A percentile compares a stretch with the other conserved stretches of the same genome.
These are phyloP conservation scores for Fraxinus ornus DNA, from an alignment of 305 asterid genomes.

Conservation along the genomic window DNA sequence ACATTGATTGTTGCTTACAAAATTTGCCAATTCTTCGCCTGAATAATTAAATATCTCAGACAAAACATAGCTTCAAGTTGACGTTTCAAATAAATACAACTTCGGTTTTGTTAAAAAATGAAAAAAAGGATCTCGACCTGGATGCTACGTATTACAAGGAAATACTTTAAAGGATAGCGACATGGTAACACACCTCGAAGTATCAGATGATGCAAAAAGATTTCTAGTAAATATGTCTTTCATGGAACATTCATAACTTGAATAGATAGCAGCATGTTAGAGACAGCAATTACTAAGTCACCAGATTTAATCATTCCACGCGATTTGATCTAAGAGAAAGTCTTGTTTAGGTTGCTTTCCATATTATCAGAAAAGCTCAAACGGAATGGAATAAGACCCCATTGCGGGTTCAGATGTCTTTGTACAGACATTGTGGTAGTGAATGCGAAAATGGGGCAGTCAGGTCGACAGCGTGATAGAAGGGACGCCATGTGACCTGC, in stretches of 20 bases:
- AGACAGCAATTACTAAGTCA: constrained; percentile 86
- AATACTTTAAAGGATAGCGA: not conserved
- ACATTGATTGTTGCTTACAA: constrained; percentile 5
- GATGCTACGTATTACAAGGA: constrained; percentile 20
- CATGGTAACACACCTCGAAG: not conserved
- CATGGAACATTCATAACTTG: constrained; percentile 96
- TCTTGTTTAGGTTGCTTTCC: constrained; percentile 93
- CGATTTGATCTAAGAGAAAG: constrained; percentile 81
- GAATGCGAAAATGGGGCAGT: constrained; percentile 98
- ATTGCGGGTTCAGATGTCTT: constrained; percentile 88
- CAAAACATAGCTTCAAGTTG: constrained; percentile 22
- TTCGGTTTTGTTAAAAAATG: not conserved
- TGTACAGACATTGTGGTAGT: constrained; percentile 82
- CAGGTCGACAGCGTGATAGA: constrained; percentile 91
- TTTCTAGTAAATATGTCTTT: constrained; percentile 18
- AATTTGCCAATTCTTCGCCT: constrained; percentile 10
- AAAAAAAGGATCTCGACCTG: constrained; percentile 11
- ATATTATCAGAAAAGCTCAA: constrained; percentile 85
- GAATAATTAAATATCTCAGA: not conserved
- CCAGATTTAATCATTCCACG: constrained; percentile 95
- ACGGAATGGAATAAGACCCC: constrained; percentile 98
- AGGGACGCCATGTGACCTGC: constrained; percentile 95
- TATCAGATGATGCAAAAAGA: not conserved
- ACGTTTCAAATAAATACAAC: constrained; percentile 20
- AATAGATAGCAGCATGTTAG: constrained; percentile 92